Base-by-base conservation (phyloP, 2,329 filamentous ascomycete species). In the Sphaerostilbella broomeana region DNA sequence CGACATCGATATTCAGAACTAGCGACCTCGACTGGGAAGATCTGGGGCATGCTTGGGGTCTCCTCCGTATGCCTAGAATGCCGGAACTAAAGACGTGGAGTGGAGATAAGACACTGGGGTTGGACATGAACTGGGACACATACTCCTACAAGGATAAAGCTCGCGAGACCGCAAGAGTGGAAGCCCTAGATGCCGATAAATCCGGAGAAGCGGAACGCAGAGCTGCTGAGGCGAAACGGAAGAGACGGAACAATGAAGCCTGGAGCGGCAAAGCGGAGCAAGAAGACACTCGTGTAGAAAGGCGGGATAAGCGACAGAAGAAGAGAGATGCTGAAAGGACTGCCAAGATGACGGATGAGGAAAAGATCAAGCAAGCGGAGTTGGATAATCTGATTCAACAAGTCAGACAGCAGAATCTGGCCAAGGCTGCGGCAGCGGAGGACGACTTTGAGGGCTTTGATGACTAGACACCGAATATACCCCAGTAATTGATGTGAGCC, bases 41-140 rank as follows among this genome's bases (percentile, higher is more conserved):
- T 38, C 70, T 92, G 1, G 90, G 81, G 1, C 71, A 78, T 38
- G 84, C 83, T 1, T 98, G 90, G 86, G 92, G 86, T 2, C 70
- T 98, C 1, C 69, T 95, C 2, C 81, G 81, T 35, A 72, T 97
- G 47, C 92, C 92, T 4, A 87, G 84, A 57, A 98, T 98, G 92
- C 90, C 92, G 0, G 92, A 98, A 60, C 66, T 86, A 38, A 83
- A 81, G 52, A 75, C 70, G 1, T 90, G 84, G 69, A 73, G 78
- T 10, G 82, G 82, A 4, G 82, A 86, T 56, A 72, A 73, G 46
- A 73, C 66, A 16, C 64, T 84, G 1, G 77, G 77, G 2, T 60
- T 81, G 2, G 72, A 73, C 2, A 65, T 87, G 9, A 77, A 87
- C 57, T 81, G 84, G 72, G 72, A 81, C 29, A 68, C 61, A 2